phyloP scores from a whole-genome alignment of 768 basidiomycete genomes.

The Tephrocybe rancida region DNA sequence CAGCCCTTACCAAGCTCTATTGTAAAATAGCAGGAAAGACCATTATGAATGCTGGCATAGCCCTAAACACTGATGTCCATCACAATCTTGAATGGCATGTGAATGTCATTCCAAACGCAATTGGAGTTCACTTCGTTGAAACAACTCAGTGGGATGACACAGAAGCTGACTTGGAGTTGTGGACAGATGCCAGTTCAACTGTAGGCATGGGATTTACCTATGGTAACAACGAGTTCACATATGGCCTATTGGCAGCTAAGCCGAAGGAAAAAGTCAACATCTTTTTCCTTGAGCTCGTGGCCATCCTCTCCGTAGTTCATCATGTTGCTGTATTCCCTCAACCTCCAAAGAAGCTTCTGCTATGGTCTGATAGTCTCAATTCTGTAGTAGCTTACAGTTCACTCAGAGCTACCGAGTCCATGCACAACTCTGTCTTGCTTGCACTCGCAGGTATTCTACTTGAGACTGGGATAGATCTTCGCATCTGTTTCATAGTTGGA shows the following conservation, averaged over 20 bases:
- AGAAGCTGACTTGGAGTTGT: conserved; percentile 5
- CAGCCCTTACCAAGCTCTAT: conserved; percentile 18
- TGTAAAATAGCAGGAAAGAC: conserved; percentile 11
- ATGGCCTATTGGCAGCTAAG: not conserved
- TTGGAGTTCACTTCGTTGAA: conserved; percentile 1
- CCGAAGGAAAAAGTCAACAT: not conserved
- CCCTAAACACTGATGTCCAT: not conserved
- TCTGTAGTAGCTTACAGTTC: conserved; percentile 15
- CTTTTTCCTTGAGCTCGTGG: not conserved
- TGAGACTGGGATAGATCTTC: conserved; percentile 15
- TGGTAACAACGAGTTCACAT: not conserved
- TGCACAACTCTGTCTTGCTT: conserved; percentile 3
- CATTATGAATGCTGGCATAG: not conserved
- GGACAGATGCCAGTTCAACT: conserved; percentile 8
- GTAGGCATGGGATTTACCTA: not conserved
- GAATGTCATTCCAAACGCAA: conserved; percentile 1
- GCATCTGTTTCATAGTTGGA: conserved; percentile 17
- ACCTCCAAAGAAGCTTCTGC: not conserved
- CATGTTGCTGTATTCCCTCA: not conserved
- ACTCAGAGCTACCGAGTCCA: conserved; percentile 1
- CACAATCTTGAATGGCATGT: not conserved
- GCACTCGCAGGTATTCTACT: conserved; percentile 9
- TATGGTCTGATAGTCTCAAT: conserved; percentile 20
- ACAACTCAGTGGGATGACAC: not conserved
- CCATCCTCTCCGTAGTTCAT: conserved; percentile 1